Evolutionary conservation across 176 grass and related monocot genomes (phyloP), one percentile per base, ranked within the genome.

Genomic region (Rhynchospora breviuscula): DNA sequence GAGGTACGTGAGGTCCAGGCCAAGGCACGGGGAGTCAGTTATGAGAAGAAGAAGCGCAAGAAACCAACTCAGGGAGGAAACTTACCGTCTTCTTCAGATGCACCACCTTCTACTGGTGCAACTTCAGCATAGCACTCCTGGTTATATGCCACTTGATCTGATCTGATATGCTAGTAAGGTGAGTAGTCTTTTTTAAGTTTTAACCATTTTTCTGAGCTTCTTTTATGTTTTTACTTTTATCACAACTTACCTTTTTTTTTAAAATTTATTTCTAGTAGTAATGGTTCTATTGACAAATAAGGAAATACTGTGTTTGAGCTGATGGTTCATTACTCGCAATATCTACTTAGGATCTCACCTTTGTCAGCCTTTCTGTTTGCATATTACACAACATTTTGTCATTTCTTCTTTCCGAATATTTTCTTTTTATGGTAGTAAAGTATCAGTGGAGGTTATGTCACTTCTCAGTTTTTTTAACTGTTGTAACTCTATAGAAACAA

Each of bases 21-120:
- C 11, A 83, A 83, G 47, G 81, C 81, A 0, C 81, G 81, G 12
- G 81, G 81, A 9, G 23, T 83, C 47, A 70, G 59, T 67, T 83
- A 83, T 31, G 81, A 66, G 9, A 83, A 83, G 81, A 83, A 83
- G 63, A 83, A 70, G 81, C 59, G 81, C 43, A 83, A 70, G 81
- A 83, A 83, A 21, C 81, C 47, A 19, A 46, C 40, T 70, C 67
- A 46, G 67, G 67, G 67, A 45, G 67, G 67, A 43, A 15, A 1
- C 47, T 11, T 76, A 11, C 13, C 71, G 5, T 53, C 47, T 53
- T 76, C 71, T 15, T 76, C 21, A 15, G 48, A 53, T 53, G 47
- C 46, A 25, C 47, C 67, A n/a, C 31, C 46, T 7, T 76, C 47
- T 53, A 76, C 71, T 29, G 71, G 71, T 76, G 71, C 71, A 76